These are phyloP conservation scores for Teunomyces kruisii DNA, from an alignment of 805 yeast genomes.

Conservation along the genomic window DNA sequence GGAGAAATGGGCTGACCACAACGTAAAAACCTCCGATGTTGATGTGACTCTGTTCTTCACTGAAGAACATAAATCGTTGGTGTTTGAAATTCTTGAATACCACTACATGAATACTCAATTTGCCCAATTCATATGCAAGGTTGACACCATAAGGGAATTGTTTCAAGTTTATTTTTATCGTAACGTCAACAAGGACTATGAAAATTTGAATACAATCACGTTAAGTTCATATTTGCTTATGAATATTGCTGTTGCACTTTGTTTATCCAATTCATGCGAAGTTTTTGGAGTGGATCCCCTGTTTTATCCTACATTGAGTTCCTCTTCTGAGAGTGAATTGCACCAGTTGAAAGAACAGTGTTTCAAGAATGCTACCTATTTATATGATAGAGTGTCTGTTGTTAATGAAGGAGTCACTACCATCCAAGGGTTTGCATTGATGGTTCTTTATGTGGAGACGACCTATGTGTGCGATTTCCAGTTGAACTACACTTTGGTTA, in stretches of 20 bases:
- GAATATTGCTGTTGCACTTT: conserved; percentile 13
- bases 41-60: conserved; percentile 13
- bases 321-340: not conserved
- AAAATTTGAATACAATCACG: not conserved
- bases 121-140: conserved; percentile 11
- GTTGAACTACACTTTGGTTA: conserved; percentile 38
- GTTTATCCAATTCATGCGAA: conserved; percentile 6
- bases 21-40: not conserved
- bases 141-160: conserved; percentile 8
- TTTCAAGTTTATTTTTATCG: conserved; percentile 13
- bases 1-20: conserved; percentile 12
- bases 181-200: not conserved
- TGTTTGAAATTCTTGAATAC: conserved; percentile 12
- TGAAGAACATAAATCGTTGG: conserved; percentile 4
- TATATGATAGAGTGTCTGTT: conserved; percentile 50
- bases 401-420: conserved; percentile 52
- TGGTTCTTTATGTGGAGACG: conserved; percentile 40
- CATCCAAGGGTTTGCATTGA: conserved; percentile 51
- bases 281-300: conserved; percentile 8
- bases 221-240: conserved; percentile 18
- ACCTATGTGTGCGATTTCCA: conserved; percentile 27
- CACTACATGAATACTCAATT: conserved; percentile 8
- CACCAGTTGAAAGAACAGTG: conserved; percentile 4
- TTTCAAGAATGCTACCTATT: conserved; percentile 40
- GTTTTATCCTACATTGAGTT: conserved; percentile 2